Conservation (phyloP, 2,329 filamentous ascomycete genomes). For the Clonostachys rhizophaga region DNA sequence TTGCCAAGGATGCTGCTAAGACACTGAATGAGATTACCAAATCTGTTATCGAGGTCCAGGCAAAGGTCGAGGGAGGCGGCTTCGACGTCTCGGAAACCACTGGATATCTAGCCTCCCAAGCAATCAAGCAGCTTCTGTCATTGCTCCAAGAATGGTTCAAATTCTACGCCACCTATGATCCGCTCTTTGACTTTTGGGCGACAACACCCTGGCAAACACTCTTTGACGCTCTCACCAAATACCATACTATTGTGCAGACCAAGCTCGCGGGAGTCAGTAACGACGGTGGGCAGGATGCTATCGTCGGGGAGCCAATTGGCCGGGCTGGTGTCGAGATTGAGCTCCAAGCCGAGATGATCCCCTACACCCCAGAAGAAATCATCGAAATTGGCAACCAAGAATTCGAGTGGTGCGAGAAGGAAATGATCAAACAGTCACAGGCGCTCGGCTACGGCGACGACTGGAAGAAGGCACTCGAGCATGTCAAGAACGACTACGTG, state of each 20-base stretch:
- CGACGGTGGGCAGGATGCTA: conserved; percentile 36
- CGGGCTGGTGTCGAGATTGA: conserved; percentile 43
- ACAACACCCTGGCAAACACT: conserved; percentile 34
- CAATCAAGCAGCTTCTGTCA: conserved; percentile 27
- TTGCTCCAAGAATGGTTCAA: conserved; percentile 39
- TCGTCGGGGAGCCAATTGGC: conserved; percentile 54
- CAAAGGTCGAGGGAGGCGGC: conserved; percentile 24
- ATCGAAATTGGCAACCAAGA: conserved; percentile 43
- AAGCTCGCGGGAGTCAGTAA: conserved; percentile 37
- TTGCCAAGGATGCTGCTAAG: conserved; percentile 34
- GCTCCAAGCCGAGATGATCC: conserved; percentile 51
- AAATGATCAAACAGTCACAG: conserved; percentile 45
- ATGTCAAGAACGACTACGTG: conserved; percentile 50
- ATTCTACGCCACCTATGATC: conserved; percentile 52
- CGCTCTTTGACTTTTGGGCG: conserved; percentile 53
- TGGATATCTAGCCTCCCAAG: conserved; percentile 40
- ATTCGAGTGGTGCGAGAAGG: conserved; percentile 48
- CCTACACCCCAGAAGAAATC: conserved; percentile 52
- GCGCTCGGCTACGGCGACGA: conserved; percentile 40
- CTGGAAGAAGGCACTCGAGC: conserved; percentile 49
- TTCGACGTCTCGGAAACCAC: conserved; percentile 29
- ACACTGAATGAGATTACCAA: conserved; percentile 27
- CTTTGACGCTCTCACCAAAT: conserved; percentile 23
- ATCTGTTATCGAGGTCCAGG: conserved; percentile 21
- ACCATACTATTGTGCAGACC: conserved; percentile 29